These are phyloP conservation scores for Tetrahymena borealis DNA, from an alignment of 73 alveolate species.

Conservation along the genomic window DNA sequence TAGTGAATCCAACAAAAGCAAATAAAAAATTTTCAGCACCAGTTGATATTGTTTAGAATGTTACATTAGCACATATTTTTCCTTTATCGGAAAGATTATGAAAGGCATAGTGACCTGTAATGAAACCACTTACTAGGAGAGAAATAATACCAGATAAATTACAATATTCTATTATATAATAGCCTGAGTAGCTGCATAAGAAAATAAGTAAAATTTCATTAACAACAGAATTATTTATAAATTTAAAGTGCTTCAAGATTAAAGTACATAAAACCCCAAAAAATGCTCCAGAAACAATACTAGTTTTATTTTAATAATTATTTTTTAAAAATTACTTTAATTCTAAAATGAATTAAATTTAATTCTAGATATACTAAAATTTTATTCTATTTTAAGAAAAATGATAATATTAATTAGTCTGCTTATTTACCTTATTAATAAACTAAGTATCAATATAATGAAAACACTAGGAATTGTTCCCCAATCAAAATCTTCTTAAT, in stretches of 20 bases:
- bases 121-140: slow-evolving; percentile 63
- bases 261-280: slow-evolving; percentile 57
- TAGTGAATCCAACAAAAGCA: slow-evolving; percentile 75
- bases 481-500: neutral
- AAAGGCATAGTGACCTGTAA: slow-evolving; percentile 75
- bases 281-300: slow-evolving; percentile 52
- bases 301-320: neutral
- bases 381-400: no score
- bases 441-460: neutral
- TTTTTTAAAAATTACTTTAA: neutral
- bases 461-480: neutral
- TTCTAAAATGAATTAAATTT: neutral
- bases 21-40: slow-evolving; percentile 82
- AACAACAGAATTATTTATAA: slow-evolving; percentile 59
- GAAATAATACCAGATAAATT: slow-evolving; percentile 71
- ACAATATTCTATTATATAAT: slow-evolving; percentile 57
- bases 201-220: slow-evolving; percentile 65
- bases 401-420: neutral
- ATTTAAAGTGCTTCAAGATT: slow-evolving; percentile 54
- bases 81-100: slow-evolving; percentile 74
- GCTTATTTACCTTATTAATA: neutral
- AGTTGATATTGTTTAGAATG: slow-evolving; percentile 59
- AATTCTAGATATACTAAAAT: slow-evolving; percentile 44
- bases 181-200: slow-evolving; percentile 71
- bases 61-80: slow-evolving; percentile 65